These are phyloP conservation scores for Gymnopilus dilepis DNA, from an alignment of 768 basidiomycete genomes.

Conservation along the genomic window DNA sequence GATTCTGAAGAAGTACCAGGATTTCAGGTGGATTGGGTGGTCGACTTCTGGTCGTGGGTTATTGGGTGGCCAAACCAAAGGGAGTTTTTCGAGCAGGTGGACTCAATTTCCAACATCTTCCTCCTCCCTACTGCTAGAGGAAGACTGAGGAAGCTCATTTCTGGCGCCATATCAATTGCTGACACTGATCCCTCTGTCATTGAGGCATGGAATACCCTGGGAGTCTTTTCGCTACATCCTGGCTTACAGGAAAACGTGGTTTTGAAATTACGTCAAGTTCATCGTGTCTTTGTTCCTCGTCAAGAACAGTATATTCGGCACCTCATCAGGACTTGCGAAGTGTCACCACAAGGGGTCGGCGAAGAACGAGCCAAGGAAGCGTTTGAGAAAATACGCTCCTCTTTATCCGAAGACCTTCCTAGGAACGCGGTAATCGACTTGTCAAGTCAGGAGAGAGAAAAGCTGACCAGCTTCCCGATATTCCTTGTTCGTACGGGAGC, in stretches of 20 bases:
- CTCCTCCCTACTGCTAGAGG: constrained; percentile 13
- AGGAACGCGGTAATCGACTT: neutral
- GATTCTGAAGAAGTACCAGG: neutral
- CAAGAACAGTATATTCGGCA: neutral
- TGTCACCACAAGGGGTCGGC: neutral
- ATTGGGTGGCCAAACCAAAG: neutral
- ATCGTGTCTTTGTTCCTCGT: neutral
- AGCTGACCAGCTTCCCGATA: constrained; percentile 3
- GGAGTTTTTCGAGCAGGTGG: neutral
- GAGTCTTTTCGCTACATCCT: constrained; percentile 6
- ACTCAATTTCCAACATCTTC: neutral
- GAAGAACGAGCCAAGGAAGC: neutral
- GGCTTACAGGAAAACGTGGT: constrained; percentile 4
- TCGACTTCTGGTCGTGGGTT: constrained; percentile 22
- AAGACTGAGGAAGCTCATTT: constrained; percentile 11
- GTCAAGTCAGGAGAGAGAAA: neutral
- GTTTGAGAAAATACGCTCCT: neutral
- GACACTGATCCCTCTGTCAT: neutral
- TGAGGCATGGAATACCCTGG: constrained; percentile 13
- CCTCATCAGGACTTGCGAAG: constrained; percentile 8
- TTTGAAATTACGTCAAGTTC: neutral
- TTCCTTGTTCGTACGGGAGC: neutral
- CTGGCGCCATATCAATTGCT: constrained; percentile 5
- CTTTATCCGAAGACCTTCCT: constrained; percentile 5
- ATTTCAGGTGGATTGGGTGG: constrained; percentile 5